phyloP scores from a whole-genome alignment of 2,329 filamentous ascomycete species.

The Xylariomycetidae sp. region DNA sequence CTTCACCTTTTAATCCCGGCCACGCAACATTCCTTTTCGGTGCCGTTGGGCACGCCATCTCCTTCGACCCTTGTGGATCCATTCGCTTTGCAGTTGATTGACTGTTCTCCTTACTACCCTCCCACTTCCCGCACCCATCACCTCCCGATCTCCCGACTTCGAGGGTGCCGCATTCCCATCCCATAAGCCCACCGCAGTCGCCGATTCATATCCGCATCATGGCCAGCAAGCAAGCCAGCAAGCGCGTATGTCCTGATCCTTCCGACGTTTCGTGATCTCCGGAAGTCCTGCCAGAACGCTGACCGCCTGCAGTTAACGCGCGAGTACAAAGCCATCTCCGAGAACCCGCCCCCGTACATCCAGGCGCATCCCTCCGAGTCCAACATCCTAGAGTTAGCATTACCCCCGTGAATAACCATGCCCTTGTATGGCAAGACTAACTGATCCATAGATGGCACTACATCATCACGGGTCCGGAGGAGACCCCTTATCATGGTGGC shows the following conservation, averaged over 20 bases:
- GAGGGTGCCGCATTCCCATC: too few species aligned
- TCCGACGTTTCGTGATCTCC: too few species aligned
- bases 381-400: constrained; percentile 78
- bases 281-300: too few species aligned
- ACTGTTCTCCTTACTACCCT: too few species aligned
- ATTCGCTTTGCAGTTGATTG: too few species aligned
- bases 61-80: too few species aligned
- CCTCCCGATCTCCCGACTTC: not conserved
- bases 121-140: too few species aligned
- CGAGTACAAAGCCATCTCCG: constrained; percentile 56
- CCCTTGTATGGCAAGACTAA: constrained; percentile 4
- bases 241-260: constrained; percentile 54
- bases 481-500: constrained; percentile 88
- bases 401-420: constrained; percentile 8
- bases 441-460: constrained; percentile 69
- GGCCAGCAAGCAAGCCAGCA: constrained; percentile 68
- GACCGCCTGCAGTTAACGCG: constrained; percentile 46
- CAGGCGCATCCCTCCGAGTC: constrained; percentile 81
- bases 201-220: constrained; percentile 33
- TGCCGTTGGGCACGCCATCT: too few species aligned
- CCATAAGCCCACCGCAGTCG: constrained; percentile 12
- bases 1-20: too few species aligned
- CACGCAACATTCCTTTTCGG: too few species aligned
- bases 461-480: constrained; percentile 87
- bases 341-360: constrained; percentile 84